Conservation (phyloP, 2,329 filamentous ascomycete species). For the Neonectria neomacrospora region DNA sequence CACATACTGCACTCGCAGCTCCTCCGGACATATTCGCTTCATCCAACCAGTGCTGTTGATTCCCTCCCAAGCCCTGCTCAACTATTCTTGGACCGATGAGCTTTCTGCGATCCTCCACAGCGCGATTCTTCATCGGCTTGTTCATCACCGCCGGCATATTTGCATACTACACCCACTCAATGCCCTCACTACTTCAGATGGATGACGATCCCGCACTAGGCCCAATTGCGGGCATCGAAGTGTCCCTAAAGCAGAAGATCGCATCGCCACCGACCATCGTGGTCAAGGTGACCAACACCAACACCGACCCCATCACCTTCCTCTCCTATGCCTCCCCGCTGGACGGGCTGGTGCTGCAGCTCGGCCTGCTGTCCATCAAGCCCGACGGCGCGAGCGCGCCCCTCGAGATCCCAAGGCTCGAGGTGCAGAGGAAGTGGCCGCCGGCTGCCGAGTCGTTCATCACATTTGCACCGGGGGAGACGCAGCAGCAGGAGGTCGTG, state of each 20-base stretch:
- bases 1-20: background rate
- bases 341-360: conserved; percentile 54
- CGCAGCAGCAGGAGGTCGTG: conserved; percentile 48
- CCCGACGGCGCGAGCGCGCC: conserved; percentile 48
- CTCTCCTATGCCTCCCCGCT: conserved; percentile 59
- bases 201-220: conserved; percentile 14
- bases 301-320: conserved; percentile 52
- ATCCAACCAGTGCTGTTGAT: too few species aligned
- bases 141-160: conserved; percentile 38
- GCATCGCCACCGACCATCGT: conserved; percentile 52
- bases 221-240: conserved; percentile 44
- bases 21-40: too few species aligned
- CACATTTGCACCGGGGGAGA: conserved; percentile 53
- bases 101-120: conserved; percentile 27
- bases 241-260: conserved; percentile 48
- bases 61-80: too few species aligned
- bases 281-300: conserved; percentile 54
- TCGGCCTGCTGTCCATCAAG: conserved; percentile 56
- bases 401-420: conserved; percentile 51
- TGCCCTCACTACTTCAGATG: conserved; percentile 30
- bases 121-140: conserved; percentile 37
- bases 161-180: conserved; percentile 30
- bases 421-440: conserved; percentile 55
- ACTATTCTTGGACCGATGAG: conserved; percentile 27
- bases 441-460: conserved; percentile 52